These are phyloP conservation scores for Fusarium sp. DNA, from an alignment of 2,329 filamentous ascomycete genomes.

Conservation along the genomic window DNA sequence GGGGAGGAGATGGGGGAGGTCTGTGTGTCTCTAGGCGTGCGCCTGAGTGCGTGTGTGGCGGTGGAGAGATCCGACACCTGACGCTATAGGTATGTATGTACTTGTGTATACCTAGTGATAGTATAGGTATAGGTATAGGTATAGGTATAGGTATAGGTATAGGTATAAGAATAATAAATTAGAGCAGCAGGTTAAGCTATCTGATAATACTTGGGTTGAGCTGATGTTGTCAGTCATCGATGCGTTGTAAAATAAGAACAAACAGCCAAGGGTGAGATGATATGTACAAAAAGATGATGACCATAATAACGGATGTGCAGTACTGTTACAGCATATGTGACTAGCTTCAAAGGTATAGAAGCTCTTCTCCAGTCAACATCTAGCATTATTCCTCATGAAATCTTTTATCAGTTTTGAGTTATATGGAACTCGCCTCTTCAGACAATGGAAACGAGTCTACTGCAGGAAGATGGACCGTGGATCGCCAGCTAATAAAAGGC, in stretches of 20 bases:
- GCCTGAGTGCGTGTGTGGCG: conserved; percentile 32
- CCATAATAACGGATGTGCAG: conserved; percentile 14
- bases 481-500: background rate
- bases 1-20: conserved; percentile 29
- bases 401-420: conserved; percentile 6
- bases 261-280: background rate
- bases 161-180: background rate
- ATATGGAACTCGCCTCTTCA: conserved; percentile 29
- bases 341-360: background rate
- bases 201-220: background rate
- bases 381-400: conserved; percentile 2
- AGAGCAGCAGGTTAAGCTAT: background rate
- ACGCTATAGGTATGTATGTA: conserved; percentile 20
- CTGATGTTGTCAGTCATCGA: background rate
- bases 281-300: background rate
- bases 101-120: too few relatives aligned
- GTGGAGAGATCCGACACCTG: conserved; percentile 31
- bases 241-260: background rate
- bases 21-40: conserved; percentile 31
- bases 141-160: background rate
- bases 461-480: conserved; percentile 31
- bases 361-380: background rate
- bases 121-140: too few relatives aligned
- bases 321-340: conserved; percentile 3
- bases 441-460: conserved; percentile 8